Evolutionary conservation across 257 asterid species (phyloP).

Genomic region (Ajuga chamaepitys): DNA sequence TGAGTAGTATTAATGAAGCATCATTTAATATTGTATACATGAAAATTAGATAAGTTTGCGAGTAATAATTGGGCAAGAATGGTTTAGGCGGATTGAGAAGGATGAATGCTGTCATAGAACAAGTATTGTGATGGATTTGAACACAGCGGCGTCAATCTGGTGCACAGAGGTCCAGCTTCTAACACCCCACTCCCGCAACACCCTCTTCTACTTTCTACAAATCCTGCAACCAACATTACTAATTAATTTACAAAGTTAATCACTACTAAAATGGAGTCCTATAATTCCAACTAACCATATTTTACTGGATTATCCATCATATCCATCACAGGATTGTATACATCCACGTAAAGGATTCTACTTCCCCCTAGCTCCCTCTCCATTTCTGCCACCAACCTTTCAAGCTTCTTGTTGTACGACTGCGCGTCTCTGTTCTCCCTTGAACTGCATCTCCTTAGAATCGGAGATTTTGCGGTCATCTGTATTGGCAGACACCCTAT

Average conservation of each 20-base stretch:
- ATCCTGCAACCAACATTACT: conserved; percentile 25
- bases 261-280: background rate
- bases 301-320: conserved; percentile 44
- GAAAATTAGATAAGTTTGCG: too few relatives aligned
- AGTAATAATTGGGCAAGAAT: conserved; percentile 13
- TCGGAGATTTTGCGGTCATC: conserved; percentile 34
- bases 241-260: too few relatives aligned
- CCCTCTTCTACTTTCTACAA: conserved; percentile 45
- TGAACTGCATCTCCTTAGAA: conserved; percentile 31
- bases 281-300: conserved; percentile 52
- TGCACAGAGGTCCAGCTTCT: conserved; percentile 62
- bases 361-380: conserved; percentile 40
- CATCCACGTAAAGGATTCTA: conserved; percentile 44
- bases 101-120: conserved; percentile 76
- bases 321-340: conserved; percentile 37
- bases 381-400: conserved; percentile 26
- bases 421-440: conserved; percentile 42
- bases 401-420: conserved; percentile 42
- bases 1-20: too few relatives aligned
- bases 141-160: conserved; percentile 32
- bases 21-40: too few relatives aligned
- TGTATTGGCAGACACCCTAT: conserved; percentile 69
- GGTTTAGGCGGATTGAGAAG: conserved; percentile 43
- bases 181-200: conserved; percentile 59
- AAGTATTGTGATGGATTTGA: conserved; percentile 27